Conservation (phyloP, 805 yeast species). For the Metschnikowia sp. region DNA sequence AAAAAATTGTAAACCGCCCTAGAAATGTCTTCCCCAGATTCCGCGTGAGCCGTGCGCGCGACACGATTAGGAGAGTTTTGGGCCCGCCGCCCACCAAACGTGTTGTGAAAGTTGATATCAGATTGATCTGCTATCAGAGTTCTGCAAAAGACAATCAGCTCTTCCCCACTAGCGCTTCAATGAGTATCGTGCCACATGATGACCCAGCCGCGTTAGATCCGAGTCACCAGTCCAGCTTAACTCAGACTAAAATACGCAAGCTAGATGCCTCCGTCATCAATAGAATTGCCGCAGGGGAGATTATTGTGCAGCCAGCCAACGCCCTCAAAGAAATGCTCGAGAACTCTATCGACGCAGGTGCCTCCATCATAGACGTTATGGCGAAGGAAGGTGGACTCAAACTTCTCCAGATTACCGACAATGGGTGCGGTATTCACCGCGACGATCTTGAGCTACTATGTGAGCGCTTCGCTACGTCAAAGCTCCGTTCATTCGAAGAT, state of each 20-base stretch:
- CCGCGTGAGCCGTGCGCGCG: no score
- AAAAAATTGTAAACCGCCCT: no score
- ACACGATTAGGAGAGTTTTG: no score
- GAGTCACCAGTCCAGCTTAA: background rate
- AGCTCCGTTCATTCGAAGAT: constrained; percentile 72
- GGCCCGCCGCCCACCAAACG: no score
- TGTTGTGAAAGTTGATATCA: no score
- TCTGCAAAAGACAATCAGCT: no score
- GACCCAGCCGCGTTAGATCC: no score
- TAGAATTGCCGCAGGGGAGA: constrained; percentile 95
- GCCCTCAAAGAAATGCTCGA: constrained; percentile 92
- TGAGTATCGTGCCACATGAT: no score
- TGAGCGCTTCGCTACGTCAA: constrained; percentile 90
- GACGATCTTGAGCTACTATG: constrained; percentile 80
- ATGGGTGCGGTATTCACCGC: constrained; percentile 76
- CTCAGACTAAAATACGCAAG: constrained; percentile 18
- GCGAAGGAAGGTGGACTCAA: constrained; percentile 94
- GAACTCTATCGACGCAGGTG: constrained; percentile 84
- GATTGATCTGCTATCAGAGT: no score
- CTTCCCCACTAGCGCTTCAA: no score
- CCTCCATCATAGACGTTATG: constrained; percentile 69
- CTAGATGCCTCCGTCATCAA: constrained; percentile 75
- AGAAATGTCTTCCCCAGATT: no score
- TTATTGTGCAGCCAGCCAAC: constrained; percentile 88
- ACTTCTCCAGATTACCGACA: constrained; percentile 80